Base-by-base conservation (phyloP, 2,329 filamentous ascomycete genomes). In the Myriosclerotinia curreyana region DNA sequence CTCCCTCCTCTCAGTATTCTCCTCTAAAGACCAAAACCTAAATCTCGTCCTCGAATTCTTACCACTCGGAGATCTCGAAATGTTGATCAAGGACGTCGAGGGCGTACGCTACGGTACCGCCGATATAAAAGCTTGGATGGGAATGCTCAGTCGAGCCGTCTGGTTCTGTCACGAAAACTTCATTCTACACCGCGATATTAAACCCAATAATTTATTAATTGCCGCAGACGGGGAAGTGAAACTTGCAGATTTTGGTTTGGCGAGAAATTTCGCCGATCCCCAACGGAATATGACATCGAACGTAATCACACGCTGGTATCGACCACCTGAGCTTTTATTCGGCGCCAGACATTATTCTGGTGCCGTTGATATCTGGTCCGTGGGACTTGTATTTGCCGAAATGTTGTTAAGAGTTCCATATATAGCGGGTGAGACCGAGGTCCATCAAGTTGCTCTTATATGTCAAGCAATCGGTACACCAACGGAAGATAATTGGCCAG, bases 121-220 rank as follows among this genome's bases (percentile, higher is more conserved):
- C 22, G 95, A 99, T 76, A 92, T 98, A 76, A 99, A 99, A 77
- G 90, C 92, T 20, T 99, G 95, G 95, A 96, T 97, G 88, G 91
- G 90, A 68, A 98, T 98, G 95, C 83, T 98, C n/a, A 85, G 85
- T 36, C 87, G 94, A 50, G 95, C 90, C 34, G 86, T 98, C 36
- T 96, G 92, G 88, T 99, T 96, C 81, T 98, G 95, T 77, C 95
- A 99, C 77, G 91, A 93, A 75, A 96, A 95, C 76, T 94, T 89
- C 72, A 86, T 99, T 22, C 83, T 99, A 38, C 95, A 99, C 78
- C 91, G 95, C 71, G 95, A 99, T 80, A 98, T 99, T 81, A 99
- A 99, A 79, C 94, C 94, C 55, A 98, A 98, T 84, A 99, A 99
- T 79, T 80, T 98, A 77, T 83, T 99, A 66, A 96, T 99, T 71